These are phyloP conservation scores for Ophiostoma populinum DNA, from an alignment of 2,329 filamentous ascomycete genomes.

Conservation along the genomic window DNA sequence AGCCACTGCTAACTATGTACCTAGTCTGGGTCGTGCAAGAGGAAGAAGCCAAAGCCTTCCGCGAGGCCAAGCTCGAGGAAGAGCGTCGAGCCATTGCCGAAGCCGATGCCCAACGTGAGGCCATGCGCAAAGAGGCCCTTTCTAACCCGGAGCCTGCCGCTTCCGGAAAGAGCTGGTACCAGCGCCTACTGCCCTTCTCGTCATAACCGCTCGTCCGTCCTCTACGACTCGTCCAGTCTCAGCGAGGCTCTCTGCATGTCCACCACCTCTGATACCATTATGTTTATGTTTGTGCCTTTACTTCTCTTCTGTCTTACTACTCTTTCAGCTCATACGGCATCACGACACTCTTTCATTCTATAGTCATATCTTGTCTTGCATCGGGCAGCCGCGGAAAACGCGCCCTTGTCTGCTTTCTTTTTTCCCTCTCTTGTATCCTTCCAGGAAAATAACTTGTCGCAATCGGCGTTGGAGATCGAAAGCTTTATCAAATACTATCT, in stretches of 20 bases:
- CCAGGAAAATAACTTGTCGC: no score
- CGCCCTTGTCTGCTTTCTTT: neutral
- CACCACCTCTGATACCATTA: no score
- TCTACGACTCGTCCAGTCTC: no score
- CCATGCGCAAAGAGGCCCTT: slow-evolving; percentile 31
- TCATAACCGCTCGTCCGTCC: neutral
- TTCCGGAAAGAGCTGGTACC: slow-evolving; percentile 2
- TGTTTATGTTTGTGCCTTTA: no score
- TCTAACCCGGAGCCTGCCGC: neutral
- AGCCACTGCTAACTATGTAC: slow-evolving; percentile 1
- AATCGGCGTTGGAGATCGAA: no score
- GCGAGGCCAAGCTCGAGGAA: slow-evolving; percentile 20
- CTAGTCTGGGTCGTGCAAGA: slow-evolving; percentile 35
- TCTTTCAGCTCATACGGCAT: no score
- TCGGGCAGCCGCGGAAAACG: no score
- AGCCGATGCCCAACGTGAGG: slow-evolving; percentile 26
- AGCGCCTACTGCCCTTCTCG: neutral
- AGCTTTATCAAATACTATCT: no score
- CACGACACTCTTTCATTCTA: no score
- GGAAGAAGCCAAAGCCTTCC: slow-evolving; percentile 27
- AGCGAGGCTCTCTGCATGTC: no score
- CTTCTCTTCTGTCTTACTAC: no score
- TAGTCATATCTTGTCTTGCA: no score
- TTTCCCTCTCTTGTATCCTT: neutral
- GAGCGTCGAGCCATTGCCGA: slow-evolving; percentile 23